Evolutionary conservation across 2,329 filamentous ascomycete species (phyloP).

Genomic region (Nemania serpens): DNA sequence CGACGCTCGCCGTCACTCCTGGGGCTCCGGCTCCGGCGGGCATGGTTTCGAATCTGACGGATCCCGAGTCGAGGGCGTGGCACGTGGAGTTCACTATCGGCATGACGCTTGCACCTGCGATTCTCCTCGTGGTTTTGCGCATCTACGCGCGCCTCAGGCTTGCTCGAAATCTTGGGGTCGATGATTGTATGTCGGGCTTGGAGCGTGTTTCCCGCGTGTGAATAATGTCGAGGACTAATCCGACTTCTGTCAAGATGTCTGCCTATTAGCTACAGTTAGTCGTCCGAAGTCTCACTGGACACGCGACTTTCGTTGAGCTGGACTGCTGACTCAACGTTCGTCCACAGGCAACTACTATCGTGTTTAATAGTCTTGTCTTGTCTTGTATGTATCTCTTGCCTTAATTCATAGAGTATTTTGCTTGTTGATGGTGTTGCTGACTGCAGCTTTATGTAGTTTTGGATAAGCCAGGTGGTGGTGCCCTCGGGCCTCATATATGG

Average conservation of each 20-base stretch:
- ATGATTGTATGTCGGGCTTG: slow-evolving; percentile 16
- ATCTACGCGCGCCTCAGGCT: slow-evolving; percentile 20
- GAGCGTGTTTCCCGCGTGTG: neutral
- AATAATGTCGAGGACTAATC: slow-evolving; percentile 1
- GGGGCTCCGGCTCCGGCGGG: neutral
- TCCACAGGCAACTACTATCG: slow-evolving; percentile 6
- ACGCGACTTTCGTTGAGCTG: neutral
- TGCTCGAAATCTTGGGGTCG: slow-evolving; percentile 12
- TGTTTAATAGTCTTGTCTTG: slow-evolving; percentile 14
- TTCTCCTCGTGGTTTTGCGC: slow-evolving; percentile 13
- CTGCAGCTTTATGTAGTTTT: neutral
- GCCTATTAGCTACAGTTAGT: slow-evolving; percentile 14
- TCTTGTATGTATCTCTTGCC: slow-evolving; percentile 3
- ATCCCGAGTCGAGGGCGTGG: slow-evolving; percentile 20
- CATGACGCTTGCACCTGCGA: slow-evolving; percentile 7
- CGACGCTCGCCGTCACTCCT: slow-evolving; percentile 6
- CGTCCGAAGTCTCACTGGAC: neutral
- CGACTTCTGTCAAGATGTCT: slow-evolving; percentile 6
- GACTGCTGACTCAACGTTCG: neutral
- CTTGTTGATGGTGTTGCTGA: neutral
- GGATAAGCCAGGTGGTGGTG: slow-evolving; percentile 3
- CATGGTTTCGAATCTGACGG: slow-evolving; percentile 9
- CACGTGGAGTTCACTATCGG: slow-evolving; percentile 15
- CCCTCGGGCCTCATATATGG: slow-evolving; percentile 18
- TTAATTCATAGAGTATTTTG: neutral